Conservation (phyloP, 805 yeast species). For the Danielia oregonensis region DNA sequence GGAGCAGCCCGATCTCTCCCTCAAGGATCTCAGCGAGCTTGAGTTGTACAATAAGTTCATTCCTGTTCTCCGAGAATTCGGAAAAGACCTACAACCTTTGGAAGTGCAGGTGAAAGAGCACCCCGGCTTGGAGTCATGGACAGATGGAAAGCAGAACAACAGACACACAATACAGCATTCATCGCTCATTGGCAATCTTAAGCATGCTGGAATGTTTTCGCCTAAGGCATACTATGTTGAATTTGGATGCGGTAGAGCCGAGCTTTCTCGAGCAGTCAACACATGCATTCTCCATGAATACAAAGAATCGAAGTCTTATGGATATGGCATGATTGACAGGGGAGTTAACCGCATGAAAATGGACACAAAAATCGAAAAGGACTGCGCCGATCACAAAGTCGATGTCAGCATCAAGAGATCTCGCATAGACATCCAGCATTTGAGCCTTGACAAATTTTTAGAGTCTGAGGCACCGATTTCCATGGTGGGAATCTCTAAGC, state of each 20-base stretch:
- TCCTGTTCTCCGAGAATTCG: slow-evolving; percentile 11
- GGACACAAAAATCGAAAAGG: slow-evolving; percentile 64
- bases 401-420: slow-evolving; percentile 45
- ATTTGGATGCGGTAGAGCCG: slow-evolving; percentile 92
- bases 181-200: slow-evolving; percentile 68
- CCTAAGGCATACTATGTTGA: slow-evolving; percentile 49
- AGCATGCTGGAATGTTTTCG: slow-evolving; percentile 36
- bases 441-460: slow-evolving; percentile 48
- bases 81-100: slow-evolving; percentile 15
- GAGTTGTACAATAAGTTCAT: slow-evolving; percentile 15
- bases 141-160: slow-evolving; percentile 48
- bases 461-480: slow-evolving; percentile 16
- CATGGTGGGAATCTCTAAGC: slow-evolving; percentile 74
- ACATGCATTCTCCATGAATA: slow-evolving; percentile 27
- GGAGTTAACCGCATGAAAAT: slow-evolving; percentile 74
- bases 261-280: slow-evolving; percentile 64
- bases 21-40: not conserved
- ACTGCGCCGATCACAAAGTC: slow-evolving; percentile 29
- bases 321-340: slow-evolving; percentile 69
- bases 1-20: slow-evolving; percentile 4
- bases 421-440: slow-evolving; percentile 78
- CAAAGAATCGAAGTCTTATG: slow-evolving; percentile 15
- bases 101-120: slow-evolving; percentile 18
- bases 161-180: slow-evolving; percentile 85
- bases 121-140: slow-evolving; percentile 34